Evolutionary conservation across 768 basidiomycete genomes (phyloP).

Genomic region (Termitomyces titanicus): DNA sequence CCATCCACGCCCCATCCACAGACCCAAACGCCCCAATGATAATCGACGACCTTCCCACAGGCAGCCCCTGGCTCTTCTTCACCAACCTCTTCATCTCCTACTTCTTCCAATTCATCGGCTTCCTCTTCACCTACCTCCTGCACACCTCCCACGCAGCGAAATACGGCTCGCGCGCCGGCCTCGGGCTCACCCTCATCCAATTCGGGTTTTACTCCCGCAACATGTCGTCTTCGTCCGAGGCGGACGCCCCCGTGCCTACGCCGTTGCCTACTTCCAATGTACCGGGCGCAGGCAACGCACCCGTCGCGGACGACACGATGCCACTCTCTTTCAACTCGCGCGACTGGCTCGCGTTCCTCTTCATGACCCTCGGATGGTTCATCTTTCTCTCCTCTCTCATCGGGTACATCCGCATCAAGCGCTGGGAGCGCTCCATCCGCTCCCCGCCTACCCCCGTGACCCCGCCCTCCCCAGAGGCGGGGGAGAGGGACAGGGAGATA

Average conservation of each 20-base stretch:
- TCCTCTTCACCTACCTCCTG: constrained; percentile 88
- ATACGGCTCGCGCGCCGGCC: constrained; percentile 88
- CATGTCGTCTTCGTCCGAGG: background rate
- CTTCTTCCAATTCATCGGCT: constrained; percentile 97
- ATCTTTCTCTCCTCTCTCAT: constrained; percentile 80
- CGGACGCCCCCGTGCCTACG: background rate
- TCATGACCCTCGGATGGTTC: constrained; percentile 96
- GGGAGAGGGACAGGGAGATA: constrained; percentile 48
- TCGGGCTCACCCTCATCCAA: constrained; percentile 96
- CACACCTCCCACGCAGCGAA: constrained; percentile 91
- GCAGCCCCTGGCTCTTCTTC: constrained; percentile 69
- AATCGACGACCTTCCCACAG: constrained; percentile 89
- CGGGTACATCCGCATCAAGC: constrained; percentile 81
- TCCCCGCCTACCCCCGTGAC: constrained; percentile 33
- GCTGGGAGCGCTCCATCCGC: constrained; percentile 75
- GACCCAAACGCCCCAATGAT: constrained; percentile 56
- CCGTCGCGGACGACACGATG: constrained; percentile 34
- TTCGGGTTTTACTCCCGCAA: constrained; percentile 74
- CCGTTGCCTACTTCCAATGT: background rate
- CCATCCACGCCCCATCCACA: constrained; percentile 69
- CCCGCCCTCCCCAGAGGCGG: constrained; percentile 38
- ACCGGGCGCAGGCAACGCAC: constrained; percentile 26
- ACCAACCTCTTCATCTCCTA: constrained; percentile 83
- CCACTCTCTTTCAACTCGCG: constrained; percentile 39
- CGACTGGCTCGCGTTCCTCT: constrained; percentile 88